Evolutionary conservation across 495 filamentous ascomycete species (phyloP).

Genomic region (Tuber borchii): DNA sequence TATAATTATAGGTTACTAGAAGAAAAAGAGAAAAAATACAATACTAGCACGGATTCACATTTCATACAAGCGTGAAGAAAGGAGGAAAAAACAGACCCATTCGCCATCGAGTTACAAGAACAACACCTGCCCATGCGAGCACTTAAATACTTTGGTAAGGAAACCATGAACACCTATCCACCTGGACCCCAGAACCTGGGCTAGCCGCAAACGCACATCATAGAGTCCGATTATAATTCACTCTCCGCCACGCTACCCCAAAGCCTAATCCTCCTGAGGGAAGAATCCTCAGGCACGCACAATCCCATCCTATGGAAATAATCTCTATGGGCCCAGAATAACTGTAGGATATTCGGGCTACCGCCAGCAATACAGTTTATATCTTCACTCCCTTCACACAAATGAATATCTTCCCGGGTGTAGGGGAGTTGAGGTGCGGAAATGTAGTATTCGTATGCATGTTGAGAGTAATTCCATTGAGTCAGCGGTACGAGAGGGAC

Average conservation of each 20-base stretch:
- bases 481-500: slow-evolving; percentile 77
- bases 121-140: not conserved
- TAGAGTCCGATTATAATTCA: not conserved
- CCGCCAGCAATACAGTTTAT: slow-evolving; percentile 60
- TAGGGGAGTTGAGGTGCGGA: slow-evolving; percentile 62
- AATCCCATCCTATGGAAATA: slow-evolving; percentile 92
- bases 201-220: not conserved
- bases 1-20: not conserved
- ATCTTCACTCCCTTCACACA: slow-evolving; percentile 68
- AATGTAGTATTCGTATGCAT: slow-evolving; percentile 84
- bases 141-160: not conserved
- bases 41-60: not conserved
- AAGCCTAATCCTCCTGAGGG: slow-evolving; percentile 27
- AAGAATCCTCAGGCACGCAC: slow-evolving; percentile 61
- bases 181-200: not conserved
- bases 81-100: not conserved
- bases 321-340: slow-evolving; percentile 91
- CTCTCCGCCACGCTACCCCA: slow-evolving; percentile 11
- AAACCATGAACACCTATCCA: not conserved
- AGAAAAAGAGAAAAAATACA: not conserved
- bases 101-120: not conserved
- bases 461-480: slow-evolving; percentile 81
- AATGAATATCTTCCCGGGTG: slow-evolving; percentile 56
- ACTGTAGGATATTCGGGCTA: slow-evolving; percentile 70
- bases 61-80: not conserved